These are phyloP conservation scores for Orychophragmus violaceus DNA, from an alignment of 345 rosid genomes.

Conservation along the genomic window DNA sequence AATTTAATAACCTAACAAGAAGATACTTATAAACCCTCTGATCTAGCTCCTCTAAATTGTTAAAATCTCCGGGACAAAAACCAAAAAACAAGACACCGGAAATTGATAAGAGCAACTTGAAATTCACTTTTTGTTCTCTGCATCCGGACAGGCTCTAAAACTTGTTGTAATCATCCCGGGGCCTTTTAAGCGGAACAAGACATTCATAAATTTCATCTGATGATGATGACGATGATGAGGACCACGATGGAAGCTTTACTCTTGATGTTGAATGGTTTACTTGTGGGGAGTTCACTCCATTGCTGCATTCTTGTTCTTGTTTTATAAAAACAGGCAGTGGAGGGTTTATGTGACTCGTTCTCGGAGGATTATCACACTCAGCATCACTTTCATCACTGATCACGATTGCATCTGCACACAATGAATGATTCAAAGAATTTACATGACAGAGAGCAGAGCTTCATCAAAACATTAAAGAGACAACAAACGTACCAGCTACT, in stretches of 20 bases:
- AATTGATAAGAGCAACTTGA: background rate
- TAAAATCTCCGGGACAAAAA: background rate
- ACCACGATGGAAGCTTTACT: background rate
- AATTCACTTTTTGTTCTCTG: background rate
- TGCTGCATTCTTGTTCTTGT: background rate
- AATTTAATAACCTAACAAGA: background rate
- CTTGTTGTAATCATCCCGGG: background rate
- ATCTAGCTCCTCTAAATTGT: background rate
- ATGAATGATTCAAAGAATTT: background rate
- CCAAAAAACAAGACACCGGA: background rate
- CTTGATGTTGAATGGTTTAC: background rate
- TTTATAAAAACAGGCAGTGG: background rate
- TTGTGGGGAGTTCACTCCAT: background rate
- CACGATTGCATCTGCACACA: conserved; percentile 14
- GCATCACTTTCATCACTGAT: conserved; percentile 15
- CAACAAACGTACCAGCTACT: background rate
- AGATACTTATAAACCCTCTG: background rate
- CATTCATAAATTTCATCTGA: background rate
- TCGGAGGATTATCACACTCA: background rate
- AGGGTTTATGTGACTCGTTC: background rate
- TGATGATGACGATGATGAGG: conserved; percentile 10
- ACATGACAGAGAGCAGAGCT: background rate
- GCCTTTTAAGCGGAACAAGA: background rate
- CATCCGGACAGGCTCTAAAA: background rate
- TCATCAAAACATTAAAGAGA: background rate